phyloP scores from a whole-genome alignment of 2,329 filamentous ascomycete genomes.

The Pezicula carpinea region DNA sequence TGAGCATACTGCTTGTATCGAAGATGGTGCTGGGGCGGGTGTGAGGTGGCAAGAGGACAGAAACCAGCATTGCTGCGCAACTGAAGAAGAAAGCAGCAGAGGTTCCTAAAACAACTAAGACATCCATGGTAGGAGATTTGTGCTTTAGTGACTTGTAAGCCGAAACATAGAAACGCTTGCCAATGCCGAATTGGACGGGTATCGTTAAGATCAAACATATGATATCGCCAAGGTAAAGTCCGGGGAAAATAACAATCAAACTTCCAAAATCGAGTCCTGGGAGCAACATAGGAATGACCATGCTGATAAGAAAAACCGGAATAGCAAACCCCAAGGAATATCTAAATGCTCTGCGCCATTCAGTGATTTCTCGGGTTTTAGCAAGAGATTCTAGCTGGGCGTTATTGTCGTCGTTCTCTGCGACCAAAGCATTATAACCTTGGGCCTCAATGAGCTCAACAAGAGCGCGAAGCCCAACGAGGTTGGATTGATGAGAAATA shows the following conservation, averaged over 20 bases:
- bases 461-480: slow-evolving; percentile 74
- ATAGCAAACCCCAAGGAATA: slow-evolving; percentile 77
- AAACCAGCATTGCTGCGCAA: slow-evolving; percentile 78
- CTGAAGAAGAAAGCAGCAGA: slow-evolving; percentile 97
- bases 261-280: slow-evolving; percentile 73
- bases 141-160: slow-evolving; percentile 94
- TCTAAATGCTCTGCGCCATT: slow-evolving; percentile 81
- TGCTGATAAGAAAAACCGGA: slow-evolving; percentile 87
- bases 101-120: slow-evolving; percentile 88
- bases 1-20: slow-evolving; percentile 96
- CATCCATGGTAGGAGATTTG: slow-evolving; percentile 93
- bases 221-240: slow-evolving; percentile 84
- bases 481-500: slow-evolving; percentile 65
- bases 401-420: slow-evolving; percentile 92
- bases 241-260: slow-evolving; percentile 58
- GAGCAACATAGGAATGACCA: slow-evolving; percentile 86
- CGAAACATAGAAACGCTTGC: slow-evolving; percentile 86
- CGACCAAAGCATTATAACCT: slow-evolving; percentile 83
- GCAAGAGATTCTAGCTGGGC: slow-evolving; percentile 92
- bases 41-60: slow-evolving; percentile 70
- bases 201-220: slow-evolving; percentile 80
- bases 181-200: slow-evolving; percentile 94
- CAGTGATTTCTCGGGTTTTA: slow-evolving; percentile 92
- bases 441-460: slow-evolving; percentile 78
- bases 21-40: slow-evolving; percentile 83